Percentiles rank a stretch among this genome's conserved stretches.
These are phyloP conservation scores for Cyclotella baltica DNA, from an alignment of 108 stramenopile species.

Conservation along the genomic window DNA sequence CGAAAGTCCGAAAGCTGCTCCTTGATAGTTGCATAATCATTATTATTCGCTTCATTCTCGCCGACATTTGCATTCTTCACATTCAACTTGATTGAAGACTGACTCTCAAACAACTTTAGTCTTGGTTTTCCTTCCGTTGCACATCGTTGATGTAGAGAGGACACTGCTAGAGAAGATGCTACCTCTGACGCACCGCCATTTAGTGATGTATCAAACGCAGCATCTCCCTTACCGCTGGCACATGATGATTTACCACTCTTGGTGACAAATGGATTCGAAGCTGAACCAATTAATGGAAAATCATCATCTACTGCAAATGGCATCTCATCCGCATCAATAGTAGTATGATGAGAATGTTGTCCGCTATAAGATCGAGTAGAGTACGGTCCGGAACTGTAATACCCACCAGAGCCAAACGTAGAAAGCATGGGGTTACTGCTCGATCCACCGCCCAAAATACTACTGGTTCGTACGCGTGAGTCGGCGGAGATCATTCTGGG, in stretches of 20 bases:
- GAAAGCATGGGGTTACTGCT: conserved; percentile 18
- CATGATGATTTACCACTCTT: conserved; percentile 36
- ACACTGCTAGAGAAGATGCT: conserved; percentile 42
- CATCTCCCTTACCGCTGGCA: conserved; percentile 25
- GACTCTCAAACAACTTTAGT: conserved; percentile 50
- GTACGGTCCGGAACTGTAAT: conserved; percentile 22
- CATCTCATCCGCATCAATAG: conserved; percentile 42
- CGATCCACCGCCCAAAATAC: conserved; percentile 15
- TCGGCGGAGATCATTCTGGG: conserved; percentile 42
- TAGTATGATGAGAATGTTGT: neutral
- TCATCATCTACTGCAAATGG: conserved; percentile 57
- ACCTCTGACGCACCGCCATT: conserved; percentile 22
- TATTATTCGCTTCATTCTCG: neutral
- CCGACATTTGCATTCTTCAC: neutral
- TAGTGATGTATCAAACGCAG: conserved; percentile 7
- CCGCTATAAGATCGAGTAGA: neutral
- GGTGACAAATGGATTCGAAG: conserved; percentile 19
- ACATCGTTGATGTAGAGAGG: conserved; percentile 50
- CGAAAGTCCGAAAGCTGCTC: conserved; percentile 50
- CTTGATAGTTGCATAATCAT: conserved; percentile 34
- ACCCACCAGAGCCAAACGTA: conserved; percentile 21
- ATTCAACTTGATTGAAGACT: neutral
- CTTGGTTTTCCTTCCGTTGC: conserved; percentile 45
- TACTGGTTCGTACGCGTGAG: conserved; percentile 28
- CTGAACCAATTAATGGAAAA: conserved; percentile 13